Evolutionary conservation across 257 asterid species (phyloP), one percentile per base, ranked within the genome.

Genomic region (Scutellaria barbata): DNA sequence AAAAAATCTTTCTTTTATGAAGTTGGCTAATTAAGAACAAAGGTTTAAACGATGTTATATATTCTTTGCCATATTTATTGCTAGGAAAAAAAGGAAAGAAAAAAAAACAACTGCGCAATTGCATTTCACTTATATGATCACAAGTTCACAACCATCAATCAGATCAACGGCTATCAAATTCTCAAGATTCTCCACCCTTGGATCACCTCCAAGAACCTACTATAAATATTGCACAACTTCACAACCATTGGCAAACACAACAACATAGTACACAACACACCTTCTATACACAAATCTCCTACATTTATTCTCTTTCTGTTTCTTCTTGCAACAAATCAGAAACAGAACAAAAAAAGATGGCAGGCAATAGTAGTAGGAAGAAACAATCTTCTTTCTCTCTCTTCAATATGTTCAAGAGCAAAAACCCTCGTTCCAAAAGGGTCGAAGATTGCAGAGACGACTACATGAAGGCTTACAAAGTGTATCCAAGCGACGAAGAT

Each of bases 401-500:
- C 0, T 81, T 92, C 46, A 58, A 83, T 10, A 0, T 89, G 11
- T 89, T 89, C 77, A 89, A 83, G 3, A 74, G 82, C 10, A 85
- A 78, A 68, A 76, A 66, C 47, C 66, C 79, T 4, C 67, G 65
- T 63, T 33, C 56, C 5, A 68, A 65, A 46, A 66, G 76, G 7
- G 70, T 46, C 39, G 84, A 77, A 0, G 78, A 76, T 4, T 12
- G 6, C 2, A 73, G 76, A 5, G 85, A 81, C 2, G 96, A 91
- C 5, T 73, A 41, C 8, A 68, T 89, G 77, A 91, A 85, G 66
- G 95, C 96, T 0, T 91, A 83, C 74, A 92, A 87, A 63, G 86
- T 86, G 11, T 92, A 91, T 73, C 96, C 90, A 0, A 87, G 97
- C 66, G 97, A 92, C 40, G 90, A 92, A 57, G 98, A 92, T 46